Evolutionary conservation across 164 flowering plant species (phyloP).

Genomic region (Stephania yunnanensis): DNA sequence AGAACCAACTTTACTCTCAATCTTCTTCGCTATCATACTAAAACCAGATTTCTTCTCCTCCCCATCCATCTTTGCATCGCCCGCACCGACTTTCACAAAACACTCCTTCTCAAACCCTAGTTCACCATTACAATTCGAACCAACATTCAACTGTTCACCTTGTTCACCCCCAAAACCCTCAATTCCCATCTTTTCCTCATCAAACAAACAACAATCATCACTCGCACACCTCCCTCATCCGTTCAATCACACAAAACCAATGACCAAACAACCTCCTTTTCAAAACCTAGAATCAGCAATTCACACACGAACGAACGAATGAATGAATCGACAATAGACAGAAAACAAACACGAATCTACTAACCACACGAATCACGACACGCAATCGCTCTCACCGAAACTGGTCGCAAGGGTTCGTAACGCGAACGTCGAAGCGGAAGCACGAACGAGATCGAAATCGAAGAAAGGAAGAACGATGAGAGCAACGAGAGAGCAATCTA

Average conservation of each 20-base stretch:
- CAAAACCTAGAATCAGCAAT: constrained; percentile 5
- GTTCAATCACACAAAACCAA: constrained; percentile 10
- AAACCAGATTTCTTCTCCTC: constrained; percentile 31
- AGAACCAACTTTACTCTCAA: constrained; percentile 29
- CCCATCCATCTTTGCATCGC: constrained; percentile 32
- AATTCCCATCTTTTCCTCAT: constrained; percentile 19
- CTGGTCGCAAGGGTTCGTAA: neutral
- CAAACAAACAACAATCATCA: constrained; percentile 23
- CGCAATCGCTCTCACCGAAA: neutral
- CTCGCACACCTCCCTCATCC: constrained; percentile 11
- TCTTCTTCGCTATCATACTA: constrained; percentile 30
- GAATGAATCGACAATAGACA: neutral
- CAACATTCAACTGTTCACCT: constrained; percentile 18
- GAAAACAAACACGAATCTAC: neutral
- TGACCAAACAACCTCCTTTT: neutral
- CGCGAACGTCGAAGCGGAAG: neutral
- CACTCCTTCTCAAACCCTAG: constrained; percentile 18
- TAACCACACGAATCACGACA: neutral
- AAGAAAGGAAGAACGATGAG: neutral
- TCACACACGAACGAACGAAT: neutral
- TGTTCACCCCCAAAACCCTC: constrained; percentile 17
- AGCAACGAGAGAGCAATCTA: neutral
- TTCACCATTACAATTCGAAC: constrained; percentile 22
- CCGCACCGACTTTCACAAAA: constrained; percentile 22
- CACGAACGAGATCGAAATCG: neutral